Evolutionary conservation across 2,329 filamentous ascomycete species (phyloP).

Genomic region (Graphiopsis chlorocephala): DNA sequence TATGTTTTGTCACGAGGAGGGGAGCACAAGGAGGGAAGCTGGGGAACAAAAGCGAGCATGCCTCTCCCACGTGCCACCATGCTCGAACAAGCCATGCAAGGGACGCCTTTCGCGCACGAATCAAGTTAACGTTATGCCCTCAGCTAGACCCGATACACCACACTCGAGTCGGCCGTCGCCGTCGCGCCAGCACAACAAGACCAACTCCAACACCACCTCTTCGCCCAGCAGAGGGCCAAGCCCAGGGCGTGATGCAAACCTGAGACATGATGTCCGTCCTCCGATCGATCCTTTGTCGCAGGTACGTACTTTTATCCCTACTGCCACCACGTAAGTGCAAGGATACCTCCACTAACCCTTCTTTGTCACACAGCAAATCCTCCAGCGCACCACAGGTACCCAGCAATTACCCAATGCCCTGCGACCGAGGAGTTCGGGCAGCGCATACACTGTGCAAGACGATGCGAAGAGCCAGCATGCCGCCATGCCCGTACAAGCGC

Average conservation of each 20-base stretch:
- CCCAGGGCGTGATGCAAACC: slow-evolving; percentile 19
- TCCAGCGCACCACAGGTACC: slow-evolving; percentile 66
- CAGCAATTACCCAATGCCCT: slow-evolving; percentile 50
- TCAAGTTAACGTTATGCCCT: slow-evolving; percentile 7
- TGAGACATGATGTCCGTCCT: slow-evolving; percentile 37
- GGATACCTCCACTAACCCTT: slow-evolving; percentile 18
- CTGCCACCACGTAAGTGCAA: not conserved
- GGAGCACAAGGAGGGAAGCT: too few species aligned
- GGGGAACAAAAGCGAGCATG: not conserved
- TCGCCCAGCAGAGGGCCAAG: slow-evolving; percentile 19
- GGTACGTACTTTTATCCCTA: slow-evolving; percentile 44
- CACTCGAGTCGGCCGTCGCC: slow-evolving; percentile 23
- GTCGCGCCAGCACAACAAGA: slow-evolving; percentile 26
- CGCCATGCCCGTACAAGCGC: slow-evolving; percentile 18
- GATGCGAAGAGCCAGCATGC: slow-evolving; percentile 29
- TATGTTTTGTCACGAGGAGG: not conserved
- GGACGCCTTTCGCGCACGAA: slow-evolving; percentile 2
- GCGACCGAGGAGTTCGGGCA: slow-evolving; percentile 39
- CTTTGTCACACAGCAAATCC: slow-evolving; percentile 46
- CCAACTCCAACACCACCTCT: slow-evolving; percentile 23
- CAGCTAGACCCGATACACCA: slow-evolving; percentile 10
- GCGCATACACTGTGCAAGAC: slow-evolving; percentile 44
- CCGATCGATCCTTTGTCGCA: slow-evolving; percentile 67
- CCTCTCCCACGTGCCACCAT: slow-evolving; percentile 7
- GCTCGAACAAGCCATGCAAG: slow-evolving; percentile 1